Conservation (phyloP, 768 basidiomycete genomes). For the Mycena capillaripes region DNA sequence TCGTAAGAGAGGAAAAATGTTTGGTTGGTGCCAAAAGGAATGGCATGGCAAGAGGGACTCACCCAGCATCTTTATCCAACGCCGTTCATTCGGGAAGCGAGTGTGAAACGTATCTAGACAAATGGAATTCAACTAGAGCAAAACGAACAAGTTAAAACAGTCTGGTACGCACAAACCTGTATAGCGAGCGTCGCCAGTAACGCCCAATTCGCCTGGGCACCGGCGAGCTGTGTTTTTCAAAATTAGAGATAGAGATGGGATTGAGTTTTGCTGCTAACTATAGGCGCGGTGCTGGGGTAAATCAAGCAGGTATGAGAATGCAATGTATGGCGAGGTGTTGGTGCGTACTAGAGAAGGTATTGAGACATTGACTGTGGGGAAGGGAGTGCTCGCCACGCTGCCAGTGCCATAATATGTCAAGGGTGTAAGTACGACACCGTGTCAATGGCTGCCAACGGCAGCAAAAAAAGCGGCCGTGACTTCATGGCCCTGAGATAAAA, state of each 20-base stretch:
- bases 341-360: background rate
- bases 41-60: too few relatives aligned
- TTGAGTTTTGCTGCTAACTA: too few relatives aligned
- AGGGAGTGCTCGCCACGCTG: background rate
- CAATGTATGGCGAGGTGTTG: too few relatives aligned
- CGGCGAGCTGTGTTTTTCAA: too few relatives aligned
- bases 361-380: background rate
- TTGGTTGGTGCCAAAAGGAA: too few relatives aligned
- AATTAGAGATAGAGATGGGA: too few relatives aligned
- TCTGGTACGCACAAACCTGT: conserved; percentile 8
- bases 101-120: background rate
- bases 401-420: background rate
- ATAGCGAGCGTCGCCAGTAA: too few relatives aligned
- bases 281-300: too few relatives aligned
- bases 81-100: too few relatives aligned
- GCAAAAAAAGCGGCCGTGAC: background rate
- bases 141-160: background rate
- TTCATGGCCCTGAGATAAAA: background rate
- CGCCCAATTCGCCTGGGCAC: too few relatives aligned
- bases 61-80: too few relatives aligned
- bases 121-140: background rate
- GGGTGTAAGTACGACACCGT: background rate
- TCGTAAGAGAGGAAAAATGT: background rate
- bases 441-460: background rate
- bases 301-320: too few relatives aligned